Percentiles rank a stretch among this genome's conserved stretches.
These are phyloP conservation scores for Ricinus communis DNA, from an alignment of 345 rosid species.

Conservation along the genomic window DNA sequence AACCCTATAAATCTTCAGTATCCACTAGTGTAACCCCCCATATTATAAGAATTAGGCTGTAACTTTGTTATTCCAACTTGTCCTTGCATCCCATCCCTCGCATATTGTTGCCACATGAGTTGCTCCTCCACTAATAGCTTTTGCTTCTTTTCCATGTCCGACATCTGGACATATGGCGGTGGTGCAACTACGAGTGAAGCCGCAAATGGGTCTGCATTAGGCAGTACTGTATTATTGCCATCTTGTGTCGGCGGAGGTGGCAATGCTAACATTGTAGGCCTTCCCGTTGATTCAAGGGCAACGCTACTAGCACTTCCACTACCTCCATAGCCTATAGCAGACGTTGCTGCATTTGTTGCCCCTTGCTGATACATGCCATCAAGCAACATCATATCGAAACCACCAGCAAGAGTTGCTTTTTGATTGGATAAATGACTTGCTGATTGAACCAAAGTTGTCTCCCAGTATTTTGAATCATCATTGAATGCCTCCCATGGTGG, in stretches of 20 bases:
- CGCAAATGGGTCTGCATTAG: conserved; percentile 48
- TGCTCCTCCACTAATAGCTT: conserved; percentile 50
- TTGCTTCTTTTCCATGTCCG: conserved; percentile 62
- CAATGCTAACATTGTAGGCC: conserved; percentile 47
- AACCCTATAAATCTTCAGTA: background rate
- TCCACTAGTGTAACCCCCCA: conserved; percentile 27
- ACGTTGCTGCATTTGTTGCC: conserved; percentile 29
- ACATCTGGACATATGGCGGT: conserved; percentile 57
- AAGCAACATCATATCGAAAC: conserved; percentile 45
- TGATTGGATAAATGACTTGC: conserved; percentile 48
- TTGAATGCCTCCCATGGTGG: conserved; percentile 66
- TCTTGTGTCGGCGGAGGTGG: conserved; percentile 43
- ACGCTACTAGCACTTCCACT: conserved; percentile 68
- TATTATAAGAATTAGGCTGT: conserved; percentile 32
- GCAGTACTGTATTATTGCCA: background rate
- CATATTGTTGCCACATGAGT: conserved; percentile 55
- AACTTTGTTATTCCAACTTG: conserved; percentile 33
- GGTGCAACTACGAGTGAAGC: conserved; percentile 46
- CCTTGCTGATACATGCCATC: conserved; percentile 67
- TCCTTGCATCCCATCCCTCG: conserved; percentile 52
- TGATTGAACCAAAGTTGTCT: conserved; percentile 66
- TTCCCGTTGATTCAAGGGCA: conserved; percentile 49
- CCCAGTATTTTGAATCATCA: conserved; percentile 68
- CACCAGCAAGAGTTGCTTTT: conserved; percentile 43
- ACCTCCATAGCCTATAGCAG: conserved; percentile 24